Conservation (phyloP, 345 rosid genomes). For the Aethionema arabicum region DNA sequence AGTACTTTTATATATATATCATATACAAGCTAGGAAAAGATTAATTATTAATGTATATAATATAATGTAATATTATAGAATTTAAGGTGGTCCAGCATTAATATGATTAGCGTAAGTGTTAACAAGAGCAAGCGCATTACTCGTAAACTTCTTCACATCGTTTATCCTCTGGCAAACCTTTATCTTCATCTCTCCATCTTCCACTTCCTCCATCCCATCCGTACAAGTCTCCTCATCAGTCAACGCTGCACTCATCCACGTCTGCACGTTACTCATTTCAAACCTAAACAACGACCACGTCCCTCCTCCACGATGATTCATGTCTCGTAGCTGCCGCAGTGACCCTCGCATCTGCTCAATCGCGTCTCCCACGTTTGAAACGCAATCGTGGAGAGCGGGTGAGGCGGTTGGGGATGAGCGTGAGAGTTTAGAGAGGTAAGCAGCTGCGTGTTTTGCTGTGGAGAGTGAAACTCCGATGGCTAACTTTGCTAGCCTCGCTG, state of each 20-base stretch:
- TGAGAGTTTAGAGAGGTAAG: conserved; percentile 58
- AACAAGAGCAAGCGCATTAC: conserved; percentile 77
- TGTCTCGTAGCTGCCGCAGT: conserved; percentile 60
- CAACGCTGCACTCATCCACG: conserved; percentile 94
- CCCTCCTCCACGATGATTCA: conserved; percentile 39
- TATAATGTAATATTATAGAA: too few relatives aligned
- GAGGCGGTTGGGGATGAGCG: conserved; percentile 50
- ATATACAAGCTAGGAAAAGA: neutral
- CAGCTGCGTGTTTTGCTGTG: conserved; percentile 46
- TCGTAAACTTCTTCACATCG: conserved; percentile 62
- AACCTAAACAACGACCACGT: conserved; percentile 53
- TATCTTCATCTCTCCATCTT: conserved; percentile 49
- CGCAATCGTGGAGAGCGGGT: conserved; percentile 82
- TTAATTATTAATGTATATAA: too few relatives aligned
- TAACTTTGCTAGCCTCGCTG: conserved; percentile 57
- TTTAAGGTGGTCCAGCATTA: neutral
- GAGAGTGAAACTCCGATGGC: conserved; percentile 66
- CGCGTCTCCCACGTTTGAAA: conserved; percentile 77
- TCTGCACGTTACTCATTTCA: conserved; percentile 80
- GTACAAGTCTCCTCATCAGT: conserved; percentile 84
- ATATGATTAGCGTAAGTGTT: conserved; percentile 29
- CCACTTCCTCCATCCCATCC: conserved; percentile 72
- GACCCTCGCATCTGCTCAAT: conserved; percentile 81
- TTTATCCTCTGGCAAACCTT: conserved; percentile 44
- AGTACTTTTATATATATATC: neutral